Percentiles rank a stretch among this genome's conserved stretches.
Conservation (phyloP, 2,329 filamentous ascomycete genomes). For the Zymoseptoria crescenta region DNA sequence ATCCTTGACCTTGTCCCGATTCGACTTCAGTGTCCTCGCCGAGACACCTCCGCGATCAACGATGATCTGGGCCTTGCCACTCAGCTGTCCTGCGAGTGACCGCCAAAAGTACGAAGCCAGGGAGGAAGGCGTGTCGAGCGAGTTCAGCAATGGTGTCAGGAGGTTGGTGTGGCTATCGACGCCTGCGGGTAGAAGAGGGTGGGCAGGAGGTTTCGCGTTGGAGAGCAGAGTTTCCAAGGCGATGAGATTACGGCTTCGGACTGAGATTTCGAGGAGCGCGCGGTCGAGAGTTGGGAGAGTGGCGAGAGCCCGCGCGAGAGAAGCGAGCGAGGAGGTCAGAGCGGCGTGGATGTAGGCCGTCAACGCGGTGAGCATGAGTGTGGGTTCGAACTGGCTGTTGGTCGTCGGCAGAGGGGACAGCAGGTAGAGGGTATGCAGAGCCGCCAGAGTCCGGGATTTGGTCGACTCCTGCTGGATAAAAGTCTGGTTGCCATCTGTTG, state of each 20-base stretch:
- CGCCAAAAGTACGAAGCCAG: constrained; percentile 92
- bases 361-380: constrained; percentile 65
- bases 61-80: constrained; percentile 74
- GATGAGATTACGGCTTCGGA: constrained; percentile 84
- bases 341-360: constrained; percentile 76
- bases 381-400: constrained; percentile 51
- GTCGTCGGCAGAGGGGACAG: constrained; percentile 58
- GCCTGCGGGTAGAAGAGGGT: constrained; percentile 53
- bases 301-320: constrained; percentile 66
- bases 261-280: constrained; percentile 71
- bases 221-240: constrained; percentile 73
- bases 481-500: constrained; percentile 28
- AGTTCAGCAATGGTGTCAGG: constrained; percentile 59
- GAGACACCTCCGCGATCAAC: constrained; percentile 73
- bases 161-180: constrained; percentile 41
- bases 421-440: constrained; percentile 69
- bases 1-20: constrained; percentile 65
- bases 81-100: constrained; percentile 69
- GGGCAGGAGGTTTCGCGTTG: constrained; percentile 56
- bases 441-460: constrained; percentile 64
- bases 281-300: constrained; percentile 76
- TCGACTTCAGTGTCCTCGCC: constrained; percentile 69
- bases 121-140: constrained; percentile 62
- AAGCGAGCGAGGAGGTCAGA: constrained; percentile 68
- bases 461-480: constrained; percentile 64